phyloP scores from a whole-genome alignment of 1,284 basidiomycete species.

The Hypsizygus ulmarius region DNA sequence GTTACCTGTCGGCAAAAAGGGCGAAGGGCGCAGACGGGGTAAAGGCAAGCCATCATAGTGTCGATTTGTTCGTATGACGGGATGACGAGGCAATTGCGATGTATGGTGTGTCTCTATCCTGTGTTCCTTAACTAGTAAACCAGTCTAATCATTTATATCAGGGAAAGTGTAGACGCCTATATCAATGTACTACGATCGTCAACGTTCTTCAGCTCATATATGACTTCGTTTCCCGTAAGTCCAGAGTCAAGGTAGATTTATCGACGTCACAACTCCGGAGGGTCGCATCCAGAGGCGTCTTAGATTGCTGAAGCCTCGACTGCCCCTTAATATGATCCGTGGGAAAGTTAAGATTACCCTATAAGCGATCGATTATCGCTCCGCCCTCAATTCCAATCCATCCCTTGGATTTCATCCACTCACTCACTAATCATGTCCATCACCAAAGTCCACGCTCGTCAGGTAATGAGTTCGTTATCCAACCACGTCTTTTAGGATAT shows the following conservation, averaged over 20 bases:
- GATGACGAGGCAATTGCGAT: conserved; percentile 10
- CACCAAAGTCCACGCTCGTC: conserved; percentile 84
- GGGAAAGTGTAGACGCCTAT: too few relatives aligned
- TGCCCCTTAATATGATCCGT: conserved; percentile 6
- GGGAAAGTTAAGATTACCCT: conserved; percentile 20
- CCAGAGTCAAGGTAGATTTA: too few relatives aligned
- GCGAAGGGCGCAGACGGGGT: conserved; percentile 37
- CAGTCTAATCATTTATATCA: too few relatives aligned
- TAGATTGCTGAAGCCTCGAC: too few relatives aligned
- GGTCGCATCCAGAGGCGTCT: too few relatives aligned
- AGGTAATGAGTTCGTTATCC: conserved; percentile 47
- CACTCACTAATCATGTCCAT: conserved; percentile 76
- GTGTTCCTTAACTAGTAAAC: too few relatives aligned
- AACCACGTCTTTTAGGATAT: conserved; percentile 11
- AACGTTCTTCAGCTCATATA: too few relatives aligned
- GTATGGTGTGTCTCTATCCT: conserved; percentile 6
- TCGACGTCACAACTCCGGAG: too few relatives aligned
- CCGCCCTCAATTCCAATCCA: conserved; percentile 24
- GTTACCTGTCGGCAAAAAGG: conserved; percentile 47
- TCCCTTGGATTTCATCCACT: conserved; percentile 26
- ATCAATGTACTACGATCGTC: too few relatives aligned
- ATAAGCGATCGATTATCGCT: conserved; percentile 27
- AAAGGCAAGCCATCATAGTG: conserved; percentile 22
- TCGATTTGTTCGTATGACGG: not conserved
- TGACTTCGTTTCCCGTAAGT: too few relatives aligned